Conservation (phyloP, 2,329 filamentous ascomycete genomes). For the Xylariomycetidae sp. region DNA sequence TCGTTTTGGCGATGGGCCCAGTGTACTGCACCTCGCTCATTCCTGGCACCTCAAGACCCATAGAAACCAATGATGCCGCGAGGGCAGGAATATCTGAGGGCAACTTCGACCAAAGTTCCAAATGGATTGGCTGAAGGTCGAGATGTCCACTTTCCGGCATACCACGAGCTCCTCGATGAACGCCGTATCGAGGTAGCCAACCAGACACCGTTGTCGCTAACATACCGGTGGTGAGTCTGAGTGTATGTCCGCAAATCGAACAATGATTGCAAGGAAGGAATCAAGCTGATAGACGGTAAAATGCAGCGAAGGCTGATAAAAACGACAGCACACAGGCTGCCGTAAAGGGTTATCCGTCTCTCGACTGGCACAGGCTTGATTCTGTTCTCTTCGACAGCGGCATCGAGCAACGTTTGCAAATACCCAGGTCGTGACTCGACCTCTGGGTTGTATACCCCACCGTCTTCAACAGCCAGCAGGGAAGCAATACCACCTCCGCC, state of each 20-base stretch:
- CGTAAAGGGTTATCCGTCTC: slow-evolving; percentile 47
- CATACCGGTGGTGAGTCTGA: slow-evolving; percentile 53
- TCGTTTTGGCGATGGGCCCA: slow-evolving; percentile 36
- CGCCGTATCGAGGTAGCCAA: slow-evolving; percentile 36
- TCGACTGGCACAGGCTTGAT: slow-evolving; percentile 52
- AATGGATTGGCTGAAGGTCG: slow-evolving; percentile 39
- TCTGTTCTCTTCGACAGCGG: slow-evolving; percentile 49
- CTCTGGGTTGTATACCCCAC: slow-evolving; percentile 27
- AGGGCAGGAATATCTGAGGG: slow-evolving; percentile 45
- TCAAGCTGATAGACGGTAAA: slow-evolving; percentile 43
- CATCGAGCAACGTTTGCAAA: slow-evolving; percentile 39
- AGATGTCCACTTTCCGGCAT: slow-evolving; percentile 40
- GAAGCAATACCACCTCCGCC: slow-evolving; percentile 16
- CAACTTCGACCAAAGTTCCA: slow-evolving; percentile 43
- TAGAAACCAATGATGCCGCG: slow-evolving; percentile 38
- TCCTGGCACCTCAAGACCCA: slow-evolving; percentile 38
- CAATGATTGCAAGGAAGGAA: background rate
- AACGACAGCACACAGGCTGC: slow-evolving; percentile 57
- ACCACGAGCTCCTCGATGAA: slow-evolving; percentile 42
- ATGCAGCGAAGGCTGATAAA: slow-evolving; percentile 54
- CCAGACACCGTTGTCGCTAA: slow-evolving; percentile 49
- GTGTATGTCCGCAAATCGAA: background rate
- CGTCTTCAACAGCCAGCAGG: slow-evolving; percentile 25
- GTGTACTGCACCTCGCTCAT: slow-evolving; percentile 40
- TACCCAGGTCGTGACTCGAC: slow-evolving; percentile 29